Percentiles rank a stretch among this genome's conserved stretches.
Evolutionary conservation across 2,329 filamentous ascomycete species (phyloP).

Genomic region (Verticillium albo-atrum): DNA sequence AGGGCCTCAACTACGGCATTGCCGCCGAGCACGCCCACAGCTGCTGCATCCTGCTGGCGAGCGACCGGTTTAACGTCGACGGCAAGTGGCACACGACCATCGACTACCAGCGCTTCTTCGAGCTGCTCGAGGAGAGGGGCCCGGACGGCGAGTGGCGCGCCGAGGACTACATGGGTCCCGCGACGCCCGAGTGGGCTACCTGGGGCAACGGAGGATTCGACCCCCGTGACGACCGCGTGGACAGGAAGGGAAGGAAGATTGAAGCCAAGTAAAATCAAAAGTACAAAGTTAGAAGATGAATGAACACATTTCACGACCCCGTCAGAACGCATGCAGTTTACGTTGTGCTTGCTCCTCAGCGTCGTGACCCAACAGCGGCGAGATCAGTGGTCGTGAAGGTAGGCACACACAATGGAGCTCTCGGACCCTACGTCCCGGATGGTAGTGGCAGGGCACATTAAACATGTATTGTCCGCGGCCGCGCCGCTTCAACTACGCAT

Average conservation of each 20-base stretch:
- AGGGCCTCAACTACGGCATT: conserved; percentile 81
- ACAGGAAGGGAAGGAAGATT: conserved; percentile 73
- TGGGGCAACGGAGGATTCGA: conserved; percentile 96
- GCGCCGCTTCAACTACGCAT: not conserved
- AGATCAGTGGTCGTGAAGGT: too few relatives aligned
- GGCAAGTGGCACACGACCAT: conserved; percentile 90
- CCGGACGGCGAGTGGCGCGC: conserved; percentile 69
- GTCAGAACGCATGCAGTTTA: too few relatives aligned
- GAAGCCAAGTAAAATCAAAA: conserved; percentile 22
- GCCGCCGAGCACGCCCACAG: conserved; percentile 93
- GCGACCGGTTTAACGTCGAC: conserved; percentile 69
- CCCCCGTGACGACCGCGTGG: conserved; percentile 80
- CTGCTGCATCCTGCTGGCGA: conserved; percentile 86
- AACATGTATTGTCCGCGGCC: not conserved
- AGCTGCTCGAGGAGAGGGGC: conserved; percentile 67
- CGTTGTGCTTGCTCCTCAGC: too few relatives aligned
- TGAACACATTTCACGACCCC: not conserved
- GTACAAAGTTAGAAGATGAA: not conserved
- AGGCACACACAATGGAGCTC: too few relatives aligned
- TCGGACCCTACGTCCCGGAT: too few relatives aligned
- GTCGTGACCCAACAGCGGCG: too few relatives aligned
- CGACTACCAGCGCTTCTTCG: conserved; percentile 85
- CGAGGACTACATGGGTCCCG: conserved; percentile 82
- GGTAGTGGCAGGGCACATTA: not conserved
- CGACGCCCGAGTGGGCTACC: conserved; percentile 88